Base-by-base conservation (phyloP, 2,329 filamentous ascomycete species). In the Colletotrichum liriopes region DNA sequence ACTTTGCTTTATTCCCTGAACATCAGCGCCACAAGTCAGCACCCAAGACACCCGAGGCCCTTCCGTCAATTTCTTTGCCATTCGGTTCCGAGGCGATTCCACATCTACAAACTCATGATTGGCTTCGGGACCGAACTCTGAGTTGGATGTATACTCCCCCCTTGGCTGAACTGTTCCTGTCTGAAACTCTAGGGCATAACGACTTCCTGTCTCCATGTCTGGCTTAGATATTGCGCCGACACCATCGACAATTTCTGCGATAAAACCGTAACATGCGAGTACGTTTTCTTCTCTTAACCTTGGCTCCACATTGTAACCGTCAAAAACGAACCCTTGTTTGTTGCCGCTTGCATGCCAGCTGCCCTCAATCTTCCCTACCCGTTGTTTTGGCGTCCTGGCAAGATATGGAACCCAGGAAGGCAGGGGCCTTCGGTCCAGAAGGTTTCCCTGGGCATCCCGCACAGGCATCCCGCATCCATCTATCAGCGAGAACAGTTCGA, bases 401-500 rank as follows among this genome's bases (percentile, higher is more conserved):
- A 68, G 43, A 29, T 54, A 26, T 12, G 65, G 65, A 35, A 52
- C 43, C 65, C 65, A 68, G 11, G 56, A 54, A 3, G 65, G 65
- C n/a, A 68, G 35, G 20, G 11, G 20, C 32, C 5, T 37, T 20
- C 35, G 18, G 5, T 61, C 32, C 2, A 51, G 39, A 7, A 39
- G 52, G 16, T 43, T 60, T 60, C 56, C 56, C 23, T 26, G 56
- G 3, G 56, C 35, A 45, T 60, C 56, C n/a, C 41, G 26, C 14
- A 60, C n/a, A 11, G 52, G 23, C 32, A 58, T 29, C 7, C 64
- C 58, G 14, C 41, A 23, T 5, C 66, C 66, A 39, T 69, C 49
- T 5, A 69, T 12, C n/a, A 63, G n/a, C 11, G 66, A 60, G 47
- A 69, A 41, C 9, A 69, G n/a, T n/a, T 69, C 66, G 26, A 69